These are phyloP conservation scores for Cryptomeria japonica DNA, from an alignment of 75 land plant genomes.

Conservation along the genomic window DNA sequence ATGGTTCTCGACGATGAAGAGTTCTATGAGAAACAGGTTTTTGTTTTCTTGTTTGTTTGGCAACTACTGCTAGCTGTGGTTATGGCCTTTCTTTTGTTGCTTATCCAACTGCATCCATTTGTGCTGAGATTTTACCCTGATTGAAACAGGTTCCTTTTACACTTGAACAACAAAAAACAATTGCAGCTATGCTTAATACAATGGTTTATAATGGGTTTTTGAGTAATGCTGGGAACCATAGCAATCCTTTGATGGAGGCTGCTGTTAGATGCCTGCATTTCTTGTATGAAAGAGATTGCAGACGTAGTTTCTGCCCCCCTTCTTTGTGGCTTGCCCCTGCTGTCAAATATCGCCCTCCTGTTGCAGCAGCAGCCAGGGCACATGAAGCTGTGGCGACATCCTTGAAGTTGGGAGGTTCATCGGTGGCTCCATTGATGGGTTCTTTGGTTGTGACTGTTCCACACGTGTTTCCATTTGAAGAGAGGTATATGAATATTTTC, in stretches of 20 bases:
- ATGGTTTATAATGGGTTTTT: slow-evolving; percentile 79
- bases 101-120: neutral
- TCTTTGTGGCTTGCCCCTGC: slow-evolving; percentile 89
- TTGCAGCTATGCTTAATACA: slow-evolving; percentile 76
- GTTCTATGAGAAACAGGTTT: slow-evolving; percentile 91
- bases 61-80: neutral
- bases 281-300: slow-evolving; percentile 89
- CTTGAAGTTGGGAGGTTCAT: slow-evolving; percentile 36
- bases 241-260: slow-evolving; percentile 61
- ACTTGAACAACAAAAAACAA: slow-evolving; percentile 71
- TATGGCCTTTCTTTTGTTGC: slow-evolving; percentile 3
- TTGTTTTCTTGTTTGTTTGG: neutral
- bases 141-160: slow-evolving; percentile 76
- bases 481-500: slow-evolving; percentile 51
- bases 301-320: slow-evolving; percentile 80
- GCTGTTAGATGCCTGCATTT: slow-evolving; percentile 77
- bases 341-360: slow-evolving; percentile 53
- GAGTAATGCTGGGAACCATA: slow-evolving; percentile 30
- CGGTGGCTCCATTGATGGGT: slow-evolving; percentile 38
- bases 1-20: slow-evolving; percentile 91
- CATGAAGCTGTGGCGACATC: slow-evolving; percentile 66
- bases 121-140: neutral
- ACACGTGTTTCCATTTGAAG: slow-evolving; percentile 92
- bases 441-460: slow-evolving; percentile 74
- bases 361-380: slow-evolving; percentile 86